These are phyloP conservation scores for Trichoderma lentiforme DNA, from an alignment of 2,329 filamentous ascomycete species.

Conservation along the genomic window DNA sequence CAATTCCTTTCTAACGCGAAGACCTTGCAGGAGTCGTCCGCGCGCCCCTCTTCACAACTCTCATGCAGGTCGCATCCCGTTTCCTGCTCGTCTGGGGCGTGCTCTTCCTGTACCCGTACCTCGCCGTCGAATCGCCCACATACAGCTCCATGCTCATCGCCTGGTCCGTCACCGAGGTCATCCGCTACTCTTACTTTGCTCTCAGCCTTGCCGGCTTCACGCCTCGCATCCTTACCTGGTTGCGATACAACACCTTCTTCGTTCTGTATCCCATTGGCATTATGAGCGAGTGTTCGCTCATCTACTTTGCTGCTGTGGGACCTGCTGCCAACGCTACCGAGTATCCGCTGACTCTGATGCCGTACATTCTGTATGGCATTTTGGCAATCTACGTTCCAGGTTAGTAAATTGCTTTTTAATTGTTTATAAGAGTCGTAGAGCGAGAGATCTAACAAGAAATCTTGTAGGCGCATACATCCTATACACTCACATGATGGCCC, in stretches of 20 bases:
- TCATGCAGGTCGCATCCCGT: conserved; percentile 85
- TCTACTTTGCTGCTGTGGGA: conserved; percentile 62
- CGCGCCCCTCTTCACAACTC: conserved; percentile 78
- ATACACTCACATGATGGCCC: conserved; percentile 92
- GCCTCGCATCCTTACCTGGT: conserved; percentile 68
- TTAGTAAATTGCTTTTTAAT: conserved; percentile 39
- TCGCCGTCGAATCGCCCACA: conserved; percentile 53
- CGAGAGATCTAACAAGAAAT: not conserved
- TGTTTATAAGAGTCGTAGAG: not conserved
- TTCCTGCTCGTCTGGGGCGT: conserved; percentile 88
- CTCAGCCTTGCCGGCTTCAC: conserved; percentile 63
- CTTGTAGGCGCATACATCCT: conserved; percentile 68
- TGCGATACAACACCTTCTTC: conserved; percentile 90
- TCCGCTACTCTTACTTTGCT: conserved; percentile 90
- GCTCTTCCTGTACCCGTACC: conserved; percentile 67
- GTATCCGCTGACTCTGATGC: conserved; percentile 47
- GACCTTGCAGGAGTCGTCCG: conserved; percentile 69
- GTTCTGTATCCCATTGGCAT: conserved; percentile 92
- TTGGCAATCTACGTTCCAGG: conserved; percentile 77
- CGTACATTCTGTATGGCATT: conserved; percentile 60
- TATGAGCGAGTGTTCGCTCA: conserved; percentile 77
- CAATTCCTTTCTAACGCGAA: not conserved
- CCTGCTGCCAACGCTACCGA: conserved; percentile 46
- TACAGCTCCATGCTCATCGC: conserved; percentile 80
- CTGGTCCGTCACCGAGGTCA: conserved; percentile 88